These are phyloP conservation scores for Solanum infundibuliforme DNA, from an alignment of 257 asterid species.

Conservation along the genomic window DNA sequence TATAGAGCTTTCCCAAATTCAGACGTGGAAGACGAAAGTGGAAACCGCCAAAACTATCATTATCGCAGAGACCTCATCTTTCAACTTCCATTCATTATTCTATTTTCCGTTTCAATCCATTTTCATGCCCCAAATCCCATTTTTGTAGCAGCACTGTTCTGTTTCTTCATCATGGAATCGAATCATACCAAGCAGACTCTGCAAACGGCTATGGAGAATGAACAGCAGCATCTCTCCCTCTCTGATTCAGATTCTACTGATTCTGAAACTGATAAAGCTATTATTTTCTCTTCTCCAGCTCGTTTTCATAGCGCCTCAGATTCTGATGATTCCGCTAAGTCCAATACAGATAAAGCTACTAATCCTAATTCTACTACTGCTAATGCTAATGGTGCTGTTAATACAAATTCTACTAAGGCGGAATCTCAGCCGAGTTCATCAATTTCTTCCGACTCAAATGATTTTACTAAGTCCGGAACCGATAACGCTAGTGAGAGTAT, in stretches of 20 bases:
- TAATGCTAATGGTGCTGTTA: not conserved
- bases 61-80: conserved; percentile 1
- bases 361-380: not conserved
- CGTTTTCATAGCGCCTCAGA: not conserved
- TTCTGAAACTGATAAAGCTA: not conserved
- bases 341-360: not conserved
- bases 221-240: not conserved
- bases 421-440: conserved; percentile 30
- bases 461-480: not conserved
- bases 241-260: not conserved
- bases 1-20: not conserved
- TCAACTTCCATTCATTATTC: not conserved
- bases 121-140: not conserved
- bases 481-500: not conserved
- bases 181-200: not conserved
- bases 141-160: not conserved
- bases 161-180: not conserved
- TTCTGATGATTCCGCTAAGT: not conserved
- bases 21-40: not conserved
- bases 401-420: not conserved
- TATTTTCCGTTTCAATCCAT: not conserved
- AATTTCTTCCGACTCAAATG: conserved; percentile 22
- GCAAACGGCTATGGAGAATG: not conserved
- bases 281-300: not conserved
- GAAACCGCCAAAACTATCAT: conserved; percentile 8